Base-by-base conservation (phyloP, 2,329 filamentous ascomycete genomes). In the Fusarium hostae region DNA sequence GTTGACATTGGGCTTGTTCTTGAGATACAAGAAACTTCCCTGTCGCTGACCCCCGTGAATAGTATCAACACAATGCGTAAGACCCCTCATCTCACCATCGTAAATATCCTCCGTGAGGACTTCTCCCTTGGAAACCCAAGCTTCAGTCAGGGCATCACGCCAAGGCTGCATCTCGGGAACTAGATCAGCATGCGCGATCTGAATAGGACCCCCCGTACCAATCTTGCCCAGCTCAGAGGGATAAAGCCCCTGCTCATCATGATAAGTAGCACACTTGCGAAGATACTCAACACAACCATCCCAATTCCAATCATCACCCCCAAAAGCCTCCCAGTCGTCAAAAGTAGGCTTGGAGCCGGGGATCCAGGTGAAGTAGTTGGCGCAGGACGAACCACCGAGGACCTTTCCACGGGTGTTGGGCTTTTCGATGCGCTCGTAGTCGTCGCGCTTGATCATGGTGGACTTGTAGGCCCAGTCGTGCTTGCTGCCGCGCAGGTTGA, bases 271-370 rank as follows among this genome's bases (percentile, higher is more conserved):
- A n/a, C 83, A 82, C 58, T 69, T 89, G 69, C 84, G 82, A 10
- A 90, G 80, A 70, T 89, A 90, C 11, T 82, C 80, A 6, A 84
- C 80, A 41, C 82, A 79, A 12, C 77, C 80, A 4, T 88, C 54
- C 69, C 71, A 90, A 0, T 81, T 89, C 89, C 89, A 91, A 51
- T 87, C 84, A 72, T 92, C 89, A 9, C 92, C 93, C 52, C 92
- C 92, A 37, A 87, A 87, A 79, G 92, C 92, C n/a, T 89, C 89
- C 84, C 91, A 88, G 24, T 91, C 90, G 76, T 95, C 86, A 72
- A 88, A 91, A 1, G 88, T 90, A 5, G 83, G 82, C 59, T 85
- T 85, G 61, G 84, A 86, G 4, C 89, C 89, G 2, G 85, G 87
- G 9, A 89, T 82, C 89, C 89, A 91, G 18, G 88, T 90, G 78